Conservation (phyloP, 495 filamentous ascomycete species). For the Aspergillus biplanus region DNA sequence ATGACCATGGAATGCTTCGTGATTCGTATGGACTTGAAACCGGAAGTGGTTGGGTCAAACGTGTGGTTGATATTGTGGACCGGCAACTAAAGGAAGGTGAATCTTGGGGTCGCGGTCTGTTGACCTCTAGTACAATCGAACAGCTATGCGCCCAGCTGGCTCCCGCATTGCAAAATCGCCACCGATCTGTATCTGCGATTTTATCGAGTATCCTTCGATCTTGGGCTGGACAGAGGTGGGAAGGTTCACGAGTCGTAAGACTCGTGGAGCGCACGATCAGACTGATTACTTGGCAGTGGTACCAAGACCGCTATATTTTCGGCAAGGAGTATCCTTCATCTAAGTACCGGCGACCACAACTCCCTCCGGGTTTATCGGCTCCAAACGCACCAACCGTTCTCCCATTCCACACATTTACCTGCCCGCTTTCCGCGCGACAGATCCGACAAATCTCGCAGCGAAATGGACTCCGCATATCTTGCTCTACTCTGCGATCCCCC, state of each 20-base stretch:
- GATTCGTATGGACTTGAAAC: conserved; percentile 65
- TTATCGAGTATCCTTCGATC: conserved; percentile 55
- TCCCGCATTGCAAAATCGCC: conserved; percentile 37
- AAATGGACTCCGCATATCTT: conserved; percentile 92
- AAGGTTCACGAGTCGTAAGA: conserved; percentile 84
- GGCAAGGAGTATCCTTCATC: conserved; percentile 57
- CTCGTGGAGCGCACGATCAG: conserved; percentile 84
- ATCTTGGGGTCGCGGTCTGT: conserved; percentile 77
- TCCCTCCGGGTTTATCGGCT: conserved; percentile 74
- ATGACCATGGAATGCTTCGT: conserved; percentile 79
- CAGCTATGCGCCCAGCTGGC: conserved; percentile 53
- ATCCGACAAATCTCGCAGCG: conserved; percentile 94
- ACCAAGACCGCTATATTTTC: conserved; percentile 77
- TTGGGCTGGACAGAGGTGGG: conserved; percentile 81
- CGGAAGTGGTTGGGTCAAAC: conserved; percentile 85
- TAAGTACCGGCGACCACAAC: conserved; percentile 73
- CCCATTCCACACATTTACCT: conserved; percentile 99
- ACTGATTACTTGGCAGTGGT: conserved; percentile 81
- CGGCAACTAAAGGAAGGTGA: conserved; percentile 89
- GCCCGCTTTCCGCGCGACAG: conserved; percentile 88
- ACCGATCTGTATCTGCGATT: conserved; percentile 29
- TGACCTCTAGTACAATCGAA: conserved; percentile 60
- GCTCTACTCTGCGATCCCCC: conserved; percentile 77
- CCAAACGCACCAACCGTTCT: conserved; percentile 93
- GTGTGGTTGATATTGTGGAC: conserved; percentile 92